phyloP scores from a whole-genome alignment of 805 yeast species.

The Spathaspora sp. region DNA sequence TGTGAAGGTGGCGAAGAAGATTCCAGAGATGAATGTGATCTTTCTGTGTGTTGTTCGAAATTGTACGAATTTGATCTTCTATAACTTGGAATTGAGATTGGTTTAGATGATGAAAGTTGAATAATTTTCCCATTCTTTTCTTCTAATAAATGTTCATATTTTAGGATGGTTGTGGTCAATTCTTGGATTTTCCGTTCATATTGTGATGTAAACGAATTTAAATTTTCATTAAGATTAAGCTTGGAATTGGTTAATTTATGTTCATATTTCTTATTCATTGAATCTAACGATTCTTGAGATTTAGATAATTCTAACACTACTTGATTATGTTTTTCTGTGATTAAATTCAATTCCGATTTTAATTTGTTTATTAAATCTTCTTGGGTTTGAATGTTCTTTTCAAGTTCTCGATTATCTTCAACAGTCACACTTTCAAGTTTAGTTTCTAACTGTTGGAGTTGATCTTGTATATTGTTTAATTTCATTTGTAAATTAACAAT shows the following conservation, averaged over 20 bases:
- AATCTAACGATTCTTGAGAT: slow-evolving; percentile 11
- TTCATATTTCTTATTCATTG: slow-evolving; percentile 16
- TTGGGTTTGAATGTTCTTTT: neutral
- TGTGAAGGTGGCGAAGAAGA: slow-evolving; percentile 3
- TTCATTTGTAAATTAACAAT: slow-evolving; percentile 14
- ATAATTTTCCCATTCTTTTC: slow-evolving; percentile 32
- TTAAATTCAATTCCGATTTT: slow-evolving; percentile 13
- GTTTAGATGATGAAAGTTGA: slow-evolving; percentile 33
- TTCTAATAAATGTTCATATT: slow-evolving; percentile 33
- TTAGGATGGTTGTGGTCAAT: slow-evolving; percentile 21
- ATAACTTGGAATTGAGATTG: slow-evolving; percentile 30
- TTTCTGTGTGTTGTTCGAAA: slow-evolving; percentile 7
- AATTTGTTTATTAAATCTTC: slow-evolving; percentile 6
- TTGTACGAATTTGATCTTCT: neutral
- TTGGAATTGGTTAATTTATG: slow-evolving; percentile 19
- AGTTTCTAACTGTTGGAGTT: no score
- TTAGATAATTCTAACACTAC: slow-evolving; percentile 16
- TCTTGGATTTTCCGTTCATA: slow-evolving; percentile 36
- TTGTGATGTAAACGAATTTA: slow-evolving; percentile 19
- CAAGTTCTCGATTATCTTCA: neutral
- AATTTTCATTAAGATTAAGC: slow-evolving; percentile 23
- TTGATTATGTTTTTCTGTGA: slow-evolving; percentile 17
- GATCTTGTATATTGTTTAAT: slow-evolving; percentile 10
- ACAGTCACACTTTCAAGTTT: neutral
- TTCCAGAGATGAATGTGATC: slow-evolving; percentile 5